Conservation (phyloP, 257 asterid species). For the Solanum dulcamara region DNA sequence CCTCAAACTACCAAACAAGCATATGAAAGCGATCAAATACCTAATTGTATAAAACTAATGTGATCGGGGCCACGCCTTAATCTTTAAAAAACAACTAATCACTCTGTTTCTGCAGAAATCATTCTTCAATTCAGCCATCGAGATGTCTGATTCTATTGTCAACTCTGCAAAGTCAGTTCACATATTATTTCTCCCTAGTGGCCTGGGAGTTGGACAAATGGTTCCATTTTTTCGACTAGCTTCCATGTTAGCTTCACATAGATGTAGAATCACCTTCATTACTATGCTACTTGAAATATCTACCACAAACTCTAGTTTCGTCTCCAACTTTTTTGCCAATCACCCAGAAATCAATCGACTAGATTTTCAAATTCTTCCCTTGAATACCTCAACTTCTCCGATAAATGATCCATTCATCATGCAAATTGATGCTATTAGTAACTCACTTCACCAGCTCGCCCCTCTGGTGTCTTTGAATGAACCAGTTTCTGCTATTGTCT, state of each 20-base stretch:
- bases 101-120: not conserved
- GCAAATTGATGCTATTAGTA: conserved; percentile 1
- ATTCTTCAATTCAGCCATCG: not conserved
- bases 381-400: not conserved
- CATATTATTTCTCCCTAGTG: conserved; percentile 25
- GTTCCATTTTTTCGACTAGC: conserved; percentile 19
- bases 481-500: conserved; percentile 17
- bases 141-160: not conserved
- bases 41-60: not conserved
- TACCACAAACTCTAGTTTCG: not conserved
- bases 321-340: conserved; percentile 8
- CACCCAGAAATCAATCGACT: conserved; percentile 14
- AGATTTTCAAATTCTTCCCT: conserved; percentile 9
- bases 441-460: conserved; percentile 6
- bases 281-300: conserved; percentile 3
- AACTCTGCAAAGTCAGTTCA: conserved; percentile 1
- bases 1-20: conserved; percentile 12
- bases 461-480: conserved; percentile 1
- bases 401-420: conserved; percentile 16
- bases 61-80: not conserved
- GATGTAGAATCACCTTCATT: conserved; percentile 17
- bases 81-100: not conserved
- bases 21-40: not conserved
- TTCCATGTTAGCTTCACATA: conserved; percentile 9
- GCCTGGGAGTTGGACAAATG: conserved; percentile 12